These are phyloP conservation scores for Pyrrhoderma lamaoense DNA, from an alignment of 1,284 basidiomycete genomes.

Conservation along the genomic window DNA sequence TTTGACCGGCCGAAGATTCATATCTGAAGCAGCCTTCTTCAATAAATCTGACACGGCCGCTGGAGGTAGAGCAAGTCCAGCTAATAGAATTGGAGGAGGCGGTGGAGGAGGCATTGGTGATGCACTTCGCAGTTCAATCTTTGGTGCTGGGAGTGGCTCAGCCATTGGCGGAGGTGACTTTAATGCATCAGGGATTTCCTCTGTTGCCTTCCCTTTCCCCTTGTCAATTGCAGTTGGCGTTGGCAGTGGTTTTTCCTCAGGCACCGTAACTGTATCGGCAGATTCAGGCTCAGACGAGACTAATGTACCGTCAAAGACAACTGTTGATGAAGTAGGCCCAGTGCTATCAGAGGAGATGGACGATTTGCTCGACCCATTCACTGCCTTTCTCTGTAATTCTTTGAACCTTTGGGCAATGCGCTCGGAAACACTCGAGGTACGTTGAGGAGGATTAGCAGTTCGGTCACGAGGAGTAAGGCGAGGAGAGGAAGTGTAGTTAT, in stretches of 20 bases:
- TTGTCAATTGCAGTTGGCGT: conserved; percentile 51
- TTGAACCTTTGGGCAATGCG: conserved; percentile 68
- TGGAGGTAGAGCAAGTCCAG: conserved; percentile 62
- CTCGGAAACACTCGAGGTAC: conserved; percentile 67
- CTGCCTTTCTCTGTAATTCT: conserved; percentile 59
- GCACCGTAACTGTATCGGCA: conserved; percentile 18
- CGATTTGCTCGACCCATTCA: conserved; percentile 28
- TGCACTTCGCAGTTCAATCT: conserved; percentile 27
- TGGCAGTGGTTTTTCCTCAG: conserved; percentile 24
- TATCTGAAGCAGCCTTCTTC: conserved; percentile 53
- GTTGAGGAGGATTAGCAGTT: conserved; percentile 32
- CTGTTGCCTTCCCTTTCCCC: conserved; percentile 65
- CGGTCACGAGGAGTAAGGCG: conserved; percentile 51
- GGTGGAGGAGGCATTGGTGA: conserved; percentile 34
- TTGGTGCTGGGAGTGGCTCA: conserved; percentile 41
- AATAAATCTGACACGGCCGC: conserved; percentile 62
- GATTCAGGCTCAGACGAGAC: conserved; percentile 12
- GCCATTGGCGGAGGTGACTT: conserved; percentile 61
- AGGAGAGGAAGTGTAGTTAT: conserved; percentile 73
- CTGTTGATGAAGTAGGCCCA: conserved; percentile 13
- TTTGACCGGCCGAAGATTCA: conserved; percentile 56
- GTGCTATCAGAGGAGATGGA: background rate
- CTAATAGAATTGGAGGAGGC: conserved; percentile 56
- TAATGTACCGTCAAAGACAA: conserved; percentile 27
- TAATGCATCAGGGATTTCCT: conserved; percentile 31